Conservation (phyloP, 345 rosid genomes). For the Gossypium ekmanianum region DNA sequence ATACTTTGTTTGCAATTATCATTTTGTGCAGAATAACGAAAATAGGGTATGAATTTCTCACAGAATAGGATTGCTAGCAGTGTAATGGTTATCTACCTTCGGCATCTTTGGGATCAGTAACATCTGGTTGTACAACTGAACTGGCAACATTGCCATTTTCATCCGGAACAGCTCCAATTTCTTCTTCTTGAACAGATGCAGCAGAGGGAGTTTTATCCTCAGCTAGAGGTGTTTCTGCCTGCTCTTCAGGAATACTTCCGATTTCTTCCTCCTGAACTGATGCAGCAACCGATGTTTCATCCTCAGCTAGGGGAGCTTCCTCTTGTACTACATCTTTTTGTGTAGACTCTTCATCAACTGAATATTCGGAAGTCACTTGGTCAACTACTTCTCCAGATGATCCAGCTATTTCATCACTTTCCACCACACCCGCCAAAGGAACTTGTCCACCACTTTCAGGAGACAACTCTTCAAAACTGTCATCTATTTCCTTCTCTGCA, state of each 20-base stretch:
- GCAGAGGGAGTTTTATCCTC: not conserved
- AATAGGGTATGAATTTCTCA: not conserved
- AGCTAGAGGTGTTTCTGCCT: not conserved
- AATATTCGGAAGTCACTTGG: conserved; percentile 40
- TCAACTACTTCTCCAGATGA: conserved; percentile 36
- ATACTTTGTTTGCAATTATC: not conserved
- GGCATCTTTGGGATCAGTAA: conserved; percentile 28
- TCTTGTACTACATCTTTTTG: conserved; percentile 24
- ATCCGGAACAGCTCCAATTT: not conserved
- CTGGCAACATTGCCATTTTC: conserved; percentile 30
- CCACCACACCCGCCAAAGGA: conserved; percentile 26
- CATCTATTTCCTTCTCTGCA: conserved; percentile 23
- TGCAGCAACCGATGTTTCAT: conserved; percentile 30
- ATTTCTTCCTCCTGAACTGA: conserved; percentile 30
- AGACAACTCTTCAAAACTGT: conserved; percentile 22
- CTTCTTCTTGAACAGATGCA: not conserved
- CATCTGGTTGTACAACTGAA: conserved; percentile 34
- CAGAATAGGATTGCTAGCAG: not conserved
- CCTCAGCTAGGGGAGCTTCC: conserved; percentile 25
- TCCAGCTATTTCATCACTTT: conserved; percentile 21
- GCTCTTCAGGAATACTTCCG: conserved; percentile 32
- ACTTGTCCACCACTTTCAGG: conserved; percentile 29
- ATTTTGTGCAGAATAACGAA: not conserved
- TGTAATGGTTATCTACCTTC: conserved; percentile 29
- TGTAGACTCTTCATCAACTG: conserved; percentile 24